These are phyloP conservation scores for Camellia lanceoleosa DNA, from an alignment of 148 eudicot genomes.

Conservation along the genomic window DNA sequence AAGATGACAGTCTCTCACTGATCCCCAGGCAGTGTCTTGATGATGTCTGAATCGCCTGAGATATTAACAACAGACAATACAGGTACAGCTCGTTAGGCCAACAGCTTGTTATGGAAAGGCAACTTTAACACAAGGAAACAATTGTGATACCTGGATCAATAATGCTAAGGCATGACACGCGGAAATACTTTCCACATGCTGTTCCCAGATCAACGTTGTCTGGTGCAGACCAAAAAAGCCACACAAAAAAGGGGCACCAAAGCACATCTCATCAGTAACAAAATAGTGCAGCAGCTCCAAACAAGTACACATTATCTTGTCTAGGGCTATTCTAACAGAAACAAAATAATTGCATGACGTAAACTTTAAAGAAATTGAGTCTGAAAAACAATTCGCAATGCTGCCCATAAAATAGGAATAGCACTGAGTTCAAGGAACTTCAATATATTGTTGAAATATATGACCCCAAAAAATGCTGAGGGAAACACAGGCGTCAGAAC, in stretches of 20 bases:
- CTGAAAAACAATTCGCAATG: not conserved
- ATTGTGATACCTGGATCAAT: conserved; percentile 40
- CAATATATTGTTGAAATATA: no score
- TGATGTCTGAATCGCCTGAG: conserved; percentile 66
- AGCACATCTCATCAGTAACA: no score
- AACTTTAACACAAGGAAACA: not conserved
- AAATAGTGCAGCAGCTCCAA: not conserved
- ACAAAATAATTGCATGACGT: not conserved
- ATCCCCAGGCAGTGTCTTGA: conserved; percentile 50
- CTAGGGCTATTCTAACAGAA: not conserved
- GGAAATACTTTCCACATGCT: conserved; percentile 57
- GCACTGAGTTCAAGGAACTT: not conserved
- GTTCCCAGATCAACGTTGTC: conserved; percentile 66
- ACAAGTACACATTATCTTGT: no score
- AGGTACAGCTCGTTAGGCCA: not conserved
- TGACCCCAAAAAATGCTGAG: not conserved
- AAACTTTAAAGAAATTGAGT: not conserved
- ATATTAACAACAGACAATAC: not conserved
- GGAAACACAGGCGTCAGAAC: not conserved
- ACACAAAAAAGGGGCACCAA: not conserved
- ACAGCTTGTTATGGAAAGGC: not conserved
- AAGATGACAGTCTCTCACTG: conserved; percentile 25
- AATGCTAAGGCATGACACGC: conserved; percentile 65
- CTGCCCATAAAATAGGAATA: not conserved
- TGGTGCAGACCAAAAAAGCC: not conserved